Base-by-base conservation (phyloP, 2,329 filamentous ascomycete species). In the Pseudopyricularia javanii region DNA sequence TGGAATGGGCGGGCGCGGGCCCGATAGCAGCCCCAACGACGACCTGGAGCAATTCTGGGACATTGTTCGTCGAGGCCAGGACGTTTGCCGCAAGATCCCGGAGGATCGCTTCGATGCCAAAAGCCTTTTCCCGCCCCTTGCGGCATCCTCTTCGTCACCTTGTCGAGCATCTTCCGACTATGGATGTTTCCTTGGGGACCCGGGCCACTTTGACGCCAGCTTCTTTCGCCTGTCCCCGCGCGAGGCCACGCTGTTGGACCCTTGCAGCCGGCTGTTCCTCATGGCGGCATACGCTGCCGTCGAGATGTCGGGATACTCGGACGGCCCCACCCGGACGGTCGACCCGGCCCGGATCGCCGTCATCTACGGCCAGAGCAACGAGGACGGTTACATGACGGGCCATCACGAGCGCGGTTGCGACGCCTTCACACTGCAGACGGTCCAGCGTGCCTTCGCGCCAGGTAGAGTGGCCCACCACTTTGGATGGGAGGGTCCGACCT, bases 151-250 rank as follows among this genome's bases (percentile, higher is more conserved):
- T n/a, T n/a, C n/a, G 32, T 33, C 32, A 14, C 14, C 32, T n/a
- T n/a, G n/a, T n/a, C 14, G 7, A 3, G 7, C 32, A 33, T 34
- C 33, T 3, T 34, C 33, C 4, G 11, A 9, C 4, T 34, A 9
- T 56, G 86, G 86, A 7, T 87, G 83, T 67, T 90, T 68, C 57
- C 67, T 88, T 52, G 78, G 88, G 35, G 75, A 87, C 51, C 84
- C 86, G 0, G 85, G 83, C 47, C 70, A 84, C 11, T 91, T 91
- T 58, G 87, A 91, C 61, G 79, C 85, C 1, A 73, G 79, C 0
- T 90, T 91, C 71, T 91, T 91, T 74, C 88, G 87, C 65, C 89
- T 91, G 75, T 90, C 85, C 33, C 86, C 87, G 1, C 78, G 83
- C 55, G 87, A 91, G 66, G 86, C 86, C 12, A 75, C 78, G 48